Conservation (phyloP, 495 filamentous ascomycete species). For the Pyronema domesticum region DNA sequence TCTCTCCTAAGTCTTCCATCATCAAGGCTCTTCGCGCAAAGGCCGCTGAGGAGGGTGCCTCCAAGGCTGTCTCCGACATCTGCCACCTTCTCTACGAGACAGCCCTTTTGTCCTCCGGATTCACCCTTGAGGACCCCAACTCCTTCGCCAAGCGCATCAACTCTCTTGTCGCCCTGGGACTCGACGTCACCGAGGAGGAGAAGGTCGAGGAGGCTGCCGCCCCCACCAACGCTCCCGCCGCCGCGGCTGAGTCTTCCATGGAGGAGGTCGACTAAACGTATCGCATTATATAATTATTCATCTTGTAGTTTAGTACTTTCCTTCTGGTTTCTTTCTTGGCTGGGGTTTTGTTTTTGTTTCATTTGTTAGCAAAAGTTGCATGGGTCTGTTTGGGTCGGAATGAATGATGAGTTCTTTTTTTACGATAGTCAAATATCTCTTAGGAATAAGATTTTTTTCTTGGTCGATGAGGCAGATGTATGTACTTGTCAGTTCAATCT, state of each 20-base stretch:
- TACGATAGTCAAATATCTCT: not conserved
- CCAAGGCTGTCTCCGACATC: conserved; percentile 94
- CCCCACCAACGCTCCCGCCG: conserved; percentile 33
- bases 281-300: not conserved
- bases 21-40: conserved; percentile 98
- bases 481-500: too few relatives aligned
- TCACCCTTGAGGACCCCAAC: conserved; percentile 97
- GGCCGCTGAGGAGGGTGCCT: conserved; percentile 92
- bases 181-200: conserved; percentile 88
- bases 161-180: conserved; percentile 88
- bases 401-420: not conserved
- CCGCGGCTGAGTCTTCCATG: conserved; percentile 43
- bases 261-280: conserved; percentile 45
- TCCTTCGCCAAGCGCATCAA: conserved; percentile 97
- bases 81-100: conserved; percentile 97
- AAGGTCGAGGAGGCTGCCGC: conserved; percentile 43
- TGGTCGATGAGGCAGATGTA: too few relatives aligned
- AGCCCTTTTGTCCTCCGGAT: conserved; percentile 90
- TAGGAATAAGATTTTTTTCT: too few relatives aligned
- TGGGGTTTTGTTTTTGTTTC: not conserved
- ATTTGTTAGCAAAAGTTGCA: not conserved
- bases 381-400: not conserved
- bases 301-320: conserved; percentile 4
- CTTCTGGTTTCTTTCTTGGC: not conserved
- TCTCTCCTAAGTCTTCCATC: conserved; percentile 94